Base-by-base conservation (phyloP, 176 grass and related monocot genomes). In the Thalia dealbata region DNA sequence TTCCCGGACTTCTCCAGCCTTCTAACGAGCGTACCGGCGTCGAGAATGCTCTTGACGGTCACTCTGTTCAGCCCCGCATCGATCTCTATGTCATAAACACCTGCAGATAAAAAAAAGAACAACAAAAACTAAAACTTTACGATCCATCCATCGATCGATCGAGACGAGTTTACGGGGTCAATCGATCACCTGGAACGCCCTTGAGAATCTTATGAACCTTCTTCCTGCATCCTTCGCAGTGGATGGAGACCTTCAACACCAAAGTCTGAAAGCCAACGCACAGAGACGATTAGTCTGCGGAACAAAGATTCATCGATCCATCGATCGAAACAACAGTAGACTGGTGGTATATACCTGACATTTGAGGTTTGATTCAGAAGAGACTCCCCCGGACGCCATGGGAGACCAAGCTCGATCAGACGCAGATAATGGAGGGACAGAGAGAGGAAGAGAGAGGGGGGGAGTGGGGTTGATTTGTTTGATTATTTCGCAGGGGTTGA, bases 1-100 rank as follows among this genome's bases (percentile, higher is more conserved):
- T 88, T 92, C 52, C 81, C 78, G 50, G 90, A 88, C 72, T 86
- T 92, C 23, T 46, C 75, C 48, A 92, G 10, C 81, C 82, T 88
- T 16, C 75, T 71, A 14, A 92, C 21, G 16, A 92, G 81, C 24
- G 74, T 15, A 42, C 55, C 74, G 69, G 83, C 78, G 16, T 92
- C 86, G 13, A 86, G 35, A 14, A 73, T 80, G 38, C 23, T 68
- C 3, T 74, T 88, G 22, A 88, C 83, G n/a, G 48, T 73, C 27
- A 88, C 90, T 66, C 81, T 92, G 64, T 92, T 83, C 42, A 67
- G 84, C 25, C 71, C 64, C 29, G 78, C 81, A 9, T 92, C 90
- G 73, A 92, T 71, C 18, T 92, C 81, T 16, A 78, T 81, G 46
- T 64, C 51, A 75, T 50, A 84, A 35, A 88, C 90, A 1, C 83